phyloP scores from a whole-genome alignment of 495 filamentous ascomycete genomes.

The Penicillium atrosanguineum region DNA sequence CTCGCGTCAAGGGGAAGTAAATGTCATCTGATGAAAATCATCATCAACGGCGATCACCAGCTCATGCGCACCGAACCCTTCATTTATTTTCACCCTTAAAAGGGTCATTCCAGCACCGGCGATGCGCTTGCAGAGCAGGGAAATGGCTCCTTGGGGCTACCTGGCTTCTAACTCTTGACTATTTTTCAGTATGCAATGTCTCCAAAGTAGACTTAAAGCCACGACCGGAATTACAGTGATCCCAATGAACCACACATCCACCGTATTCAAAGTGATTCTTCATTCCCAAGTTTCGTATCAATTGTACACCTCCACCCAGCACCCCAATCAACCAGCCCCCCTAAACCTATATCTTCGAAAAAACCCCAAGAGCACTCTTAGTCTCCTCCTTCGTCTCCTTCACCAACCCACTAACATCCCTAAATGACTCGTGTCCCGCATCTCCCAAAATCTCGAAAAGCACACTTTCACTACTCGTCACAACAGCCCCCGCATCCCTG shows the following conservation, averaged over 20 bases:
- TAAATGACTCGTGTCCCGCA: constrained; percentile 69
- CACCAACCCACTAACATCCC: constrained; percentile 67
- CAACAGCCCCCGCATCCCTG: constrained; percentile 68
- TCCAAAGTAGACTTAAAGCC: not conserved
- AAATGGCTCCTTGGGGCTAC: not conserved
- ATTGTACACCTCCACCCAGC: not conserved
- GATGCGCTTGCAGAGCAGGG: not conserved
- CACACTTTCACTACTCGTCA: constrained; percentile 89
- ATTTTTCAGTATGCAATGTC: not conserved
- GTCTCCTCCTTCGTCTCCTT: constrained; percentile 72
- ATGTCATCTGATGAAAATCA: no score
- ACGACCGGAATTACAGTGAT: not conserved
- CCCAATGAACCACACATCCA: not conserved
- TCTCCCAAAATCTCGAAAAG: constrained; percentile 93
- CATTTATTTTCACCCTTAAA: no score
- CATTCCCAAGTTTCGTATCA: not conserved
- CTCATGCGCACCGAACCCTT: no score
- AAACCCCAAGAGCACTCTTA: constrained; percentile 57
- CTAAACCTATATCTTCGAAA: constrained; percentile 69
- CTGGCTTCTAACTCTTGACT: not conserved
- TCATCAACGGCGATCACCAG: no score
- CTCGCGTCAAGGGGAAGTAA: no score
- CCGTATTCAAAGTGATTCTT: not conserved
- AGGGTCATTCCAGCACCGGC: not conserved
- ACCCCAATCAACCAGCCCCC: not conserved